Evolutionary conservation across 345 rosid genomes (phyloP).

Genomic region (Gossypium mustelinum): DNA sequence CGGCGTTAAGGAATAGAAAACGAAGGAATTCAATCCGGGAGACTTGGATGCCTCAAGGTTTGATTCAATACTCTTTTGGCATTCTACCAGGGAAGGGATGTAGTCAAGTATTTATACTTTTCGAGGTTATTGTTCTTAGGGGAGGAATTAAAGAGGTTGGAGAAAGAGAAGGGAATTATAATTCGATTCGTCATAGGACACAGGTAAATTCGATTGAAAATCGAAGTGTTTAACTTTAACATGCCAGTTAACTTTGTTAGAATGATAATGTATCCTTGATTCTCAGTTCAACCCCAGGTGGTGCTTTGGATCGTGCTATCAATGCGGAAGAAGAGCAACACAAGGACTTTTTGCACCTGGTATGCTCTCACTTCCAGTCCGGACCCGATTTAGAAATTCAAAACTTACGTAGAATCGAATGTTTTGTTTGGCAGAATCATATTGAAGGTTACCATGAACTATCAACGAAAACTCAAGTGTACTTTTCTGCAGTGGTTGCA

Average conservation of each 20-base stretch:
- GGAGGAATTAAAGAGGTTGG: constrained; percentile 56
- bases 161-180: constrained; percentile 63
- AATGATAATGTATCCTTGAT: constrained; percentile 17
- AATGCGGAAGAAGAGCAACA: constrained; percentile 68
- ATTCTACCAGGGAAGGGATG: constrained; percentile 8
- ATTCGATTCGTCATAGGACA: constrained; percentile 61
- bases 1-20: constrained; percentile 73
- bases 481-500: constrained; percentile 60
- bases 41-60: constrained; percentile 82
- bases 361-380: constrained; percentile 19
- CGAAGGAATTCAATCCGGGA: constrained; percentile 70
- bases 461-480: constrained; percentile 66
- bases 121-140: constrained; percentile 37
- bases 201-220: constrained; percentile 33
- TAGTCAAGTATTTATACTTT: constrained; percentile 12
- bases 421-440: constrained; percentile 51
- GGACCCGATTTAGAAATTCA: background rate
- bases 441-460: constrained; percentile 72
- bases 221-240: background rate
- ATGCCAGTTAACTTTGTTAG: background rate
- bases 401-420: background rate
- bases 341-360: constrained; percentile 68
- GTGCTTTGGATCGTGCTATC: constrained; percentile 64
- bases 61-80: background rate
- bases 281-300: constrained; percentile 56